These are phyloP conservation scores for Pontederia crassipes DNA, from an alignment of 176 grass and related monocot species.

Conservation along the genomic window DNA sequence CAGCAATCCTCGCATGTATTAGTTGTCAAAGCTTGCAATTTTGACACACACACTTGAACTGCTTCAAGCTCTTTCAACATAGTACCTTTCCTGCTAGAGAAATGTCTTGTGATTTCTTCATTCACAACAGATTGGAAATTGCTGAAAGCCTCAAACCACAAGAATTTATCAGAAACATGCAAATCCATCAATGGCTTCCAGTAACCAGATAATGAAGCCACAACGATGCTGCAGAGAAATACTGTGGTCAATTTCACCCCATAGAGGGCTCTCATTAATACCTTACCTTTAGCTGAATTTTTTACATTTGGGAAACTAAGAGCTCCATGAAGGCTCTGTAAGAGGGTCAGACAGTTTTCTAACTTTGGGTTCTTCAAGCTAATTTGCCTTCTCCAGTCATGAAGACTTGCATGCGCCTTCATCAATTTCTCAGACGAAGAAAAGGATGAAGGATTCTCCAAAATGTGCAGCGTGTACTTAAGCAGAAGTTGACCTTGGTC, in stretches of 20 bases:
- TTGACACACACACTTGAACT: slow-evolving; percentile 40
- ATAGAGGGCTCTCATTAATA: slow-evolving; percentile 61
- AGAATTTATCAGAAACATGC: slow-evolving; percentile 51
- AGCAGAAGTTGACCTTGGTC: slow-evolving; percentile 62
- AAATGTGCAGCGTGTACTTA: slow-evolving; percentile 49
- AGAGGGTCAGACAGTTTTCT: slow-evolving; percentile 32
- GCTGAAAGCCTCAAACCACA: slow-evolving; percentile 57
- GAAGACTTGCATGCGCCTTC: slow-evolving; percentile 32
- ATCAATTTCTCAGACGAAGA: slow-evolving; percentile 36
- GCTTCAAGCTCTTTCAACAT: slow-evolving; percentile 58
- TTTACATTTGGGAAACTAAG: neutral
- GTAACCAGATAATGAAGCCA: slow-evolving; percentile 38
- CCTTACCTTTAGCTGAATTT: slow-evolving; percentile 68
- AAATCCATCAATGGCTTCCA: slow-evolving; percentile 37
- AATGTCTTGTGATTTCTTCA: slow-evolving; percentile 27
- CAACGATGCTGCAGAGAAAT: slow-evolving; percentile 41
- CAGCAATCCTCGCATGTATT: neutral
- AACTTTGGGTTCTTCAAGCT: slow-evolving; percentile 30
- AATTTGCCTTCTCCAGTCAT: slow-evolving; percentile 41
- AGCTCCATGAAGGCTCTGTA: slow-evolving; percentile 23
- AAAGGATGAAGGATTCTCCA: slow-evolving; percentile 16
- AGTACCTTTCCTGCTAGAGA: slow-evolving; percentile 17
- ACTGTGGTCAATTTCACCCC: slow-evolving; percentile 57
- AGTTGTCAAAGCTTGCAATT: slow-evolving; percentile 27
- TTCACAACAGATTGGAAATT: slow-evolving; percentile 42